Base-by-base conservation (phyloP, 1,139 yeast genomes). In the Pichia sp. region DNA sequence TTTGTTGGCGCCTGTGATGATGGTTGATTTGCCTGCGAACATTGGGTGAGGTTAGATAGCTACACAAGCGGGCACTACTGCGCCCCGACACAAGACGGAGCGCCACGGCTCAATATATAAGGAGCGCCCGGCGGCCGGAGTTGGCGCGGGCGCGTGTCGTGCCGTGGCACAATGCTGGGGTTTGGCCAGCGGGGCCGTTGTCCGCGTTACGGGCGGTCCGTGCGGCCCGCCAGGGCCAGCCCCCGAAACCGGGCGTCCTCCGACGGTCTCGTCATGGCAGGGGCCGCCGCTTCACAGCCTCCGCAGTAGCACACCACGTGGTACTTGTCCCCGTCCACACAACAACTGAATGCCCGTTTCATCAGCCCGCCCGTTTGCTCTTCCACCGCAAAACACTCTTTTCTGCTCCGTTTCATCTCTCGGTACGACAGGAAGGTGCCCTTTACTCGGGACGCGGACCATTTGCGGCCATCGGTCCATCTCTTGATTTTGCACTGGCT, bases 401-500 rank as follows among this genome's bases (percentile, higher is more conserved):
- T 11, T 16, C 44, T n/a, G 46, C 19, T 19, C 25, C 53, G 50
- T 31, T 78, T 82, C 73, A 83, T 77, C 64, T 84, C 88, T 54
- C 78, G 75, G 65, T 84, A 84, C 7, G 81, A 77, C 45, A 84
- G 69, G 60, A 84, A 84, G 2, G 80, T 75, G 2, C 88, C 87
- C 22, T 78, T 74, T 3, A 84, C 89, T 58, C 88, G 73, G 0
- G 87, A 80, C 3, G 90, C 87, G 53, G 83, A 76, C 90, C 90
- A 84, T 42, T 77, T 73, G 58, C 76, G 75, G 39, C 90, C 88
- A 62, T 84, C 91, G 1, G 91, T 84, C 91, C 91, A 84, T 43
- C 90, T 69, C 58, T 81, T 76, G 82, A 84, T 84, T 19, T 83
- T 86, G 49, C 88, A 81, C 59, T 80, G 83, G 27, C 76, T 72